phyloP scores from a whole-genome alignment of 805 yeast genomes.

The Wickerhamiella domercqiae region DNA sequence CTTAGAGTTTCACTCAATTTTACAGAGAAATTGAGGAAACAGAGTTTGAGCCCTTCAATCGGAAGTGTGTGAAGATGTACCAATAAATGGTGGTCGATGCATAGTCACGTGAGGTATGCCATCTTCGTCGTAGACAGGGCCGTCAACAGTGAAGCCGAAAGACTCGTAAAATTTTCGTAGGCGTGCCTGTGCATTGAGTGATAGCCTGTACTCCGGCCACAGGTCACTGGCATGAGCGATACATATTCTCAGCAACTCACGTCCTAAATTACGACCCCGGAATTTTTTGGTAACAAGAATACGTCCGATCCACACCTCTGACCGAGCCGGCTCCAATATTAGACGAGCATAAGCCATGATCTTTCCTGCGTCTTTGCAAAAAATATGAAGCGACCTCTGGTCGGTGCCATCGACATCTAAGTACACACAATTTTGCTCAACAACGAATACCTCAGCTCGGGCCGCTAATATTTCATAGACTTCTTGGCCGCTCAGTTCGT shows the following conservation, averaged over 20 bases:
- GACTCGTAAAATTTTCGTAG: slow-evolving; percentile 12
- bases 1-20: too few species aligned
- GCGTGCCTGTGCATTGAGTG: slow-evolving; percentile 13
- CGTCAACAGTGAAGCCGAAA: slow-evolving; percentile 9
- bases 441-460: slow-evolving; percentile 15
- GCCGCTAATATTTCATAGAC: slow-evolving; percentile 11
- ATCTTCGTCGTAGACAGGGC: slow-evolving; percentile 8
- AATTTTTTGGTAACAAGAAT: slow-evolving; percentile 9
- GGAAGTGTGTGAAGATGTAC: too few species aligned
- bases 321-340: slow-evolving; percentile 1
- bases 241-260: slow-evolving; percentile 7
- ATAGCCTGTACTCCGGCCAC: too few species aligned
- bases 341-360: slow-evolving; percentile 8
- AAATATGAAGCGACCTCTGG: too few species aligned
- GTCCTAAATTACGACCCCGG: slow-evolving; percentile 13
- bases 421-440: slow-evolving; percentile 17
- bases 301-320: slow-evolving; percentile 16
- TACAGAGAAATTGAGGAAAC: too few species aligned
- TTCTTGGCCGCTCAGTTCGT: slow-evolving; percentile 7
- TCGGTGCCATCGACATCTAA: slow-evolving; percentile 17
- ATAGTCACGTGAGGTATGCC: slow-evolving; percentile 16
- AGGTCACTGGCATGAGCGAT: neutral
- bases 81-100: too few species aligned
- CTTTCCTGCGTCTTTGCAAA: neutral
- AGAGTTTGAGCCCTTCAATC: too few species aligned